Evolutionary conservation across 2,329 filamentous ascomycete species (phyloP).

Genomic region (Aureobasidium sp.): DNA sequence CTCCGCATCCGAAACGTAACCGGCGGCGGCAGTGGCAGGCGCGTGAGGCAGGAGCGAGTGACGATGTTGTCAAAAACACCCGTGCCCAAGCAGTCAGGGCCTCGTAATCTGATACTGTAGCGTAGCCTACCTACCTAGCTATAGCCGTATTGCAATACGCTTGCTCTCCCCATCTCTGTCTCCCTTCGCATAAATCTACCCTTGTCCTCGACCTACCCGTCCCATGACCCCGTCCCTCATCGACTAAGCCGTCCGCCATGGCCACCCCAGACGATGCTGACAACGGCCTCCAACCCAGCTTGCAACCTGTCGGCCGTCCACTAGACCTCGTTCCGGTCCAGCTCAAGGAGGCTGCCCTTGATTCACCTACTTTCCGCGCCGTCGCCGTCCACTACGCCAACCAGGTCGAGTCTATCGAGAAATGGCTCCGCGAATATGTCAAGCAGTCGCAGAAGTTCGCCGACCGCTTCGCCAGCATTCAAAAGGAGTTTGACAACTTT

Average conservation of each 20-base stretch:
- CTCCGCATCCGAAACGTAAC: not conserved
- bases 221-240: not conserved
- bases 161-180: not conserved
- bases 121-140: not conserved
- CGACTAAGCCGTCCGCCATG: not conserved
- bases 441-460: slow-evolving; percentile 54
- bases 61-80: not conserved
- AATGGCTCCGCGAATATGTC: slow-evolving; percentile 74
- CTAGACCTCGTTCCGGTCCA: slow-evolving; percentile 58
- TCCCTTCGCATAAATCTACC: not conserved
- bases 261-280: not conserved
- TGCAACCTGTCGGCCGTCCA: slow-evolving; percentile 32
- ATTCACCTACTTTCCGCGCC: slow-evolving; percentile 91
- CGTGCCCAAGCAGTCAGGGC: not conserved
- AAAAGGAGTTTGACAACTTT: slow-evolving; percentile 59
- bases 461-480: slow-evolving; percentile 56
- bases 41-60: not conserved
- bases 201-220: not conserved
- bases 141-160: slow-evolving; percentile 1
- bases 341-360: slow-evolving; percentile 89
- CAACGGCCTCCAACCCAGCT: slow-evolving; percentile 17
- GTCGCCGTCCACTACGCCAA: slow-evolving; percentile 80
- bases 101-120: not conserved
- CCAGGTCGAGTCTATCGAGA: slow-evolving; percentile 82
- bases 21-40: not conserved